Conservation (phyloP, 2,329 filamentous ascomycete genomes). For the Apiospora arundinis region DNA sequence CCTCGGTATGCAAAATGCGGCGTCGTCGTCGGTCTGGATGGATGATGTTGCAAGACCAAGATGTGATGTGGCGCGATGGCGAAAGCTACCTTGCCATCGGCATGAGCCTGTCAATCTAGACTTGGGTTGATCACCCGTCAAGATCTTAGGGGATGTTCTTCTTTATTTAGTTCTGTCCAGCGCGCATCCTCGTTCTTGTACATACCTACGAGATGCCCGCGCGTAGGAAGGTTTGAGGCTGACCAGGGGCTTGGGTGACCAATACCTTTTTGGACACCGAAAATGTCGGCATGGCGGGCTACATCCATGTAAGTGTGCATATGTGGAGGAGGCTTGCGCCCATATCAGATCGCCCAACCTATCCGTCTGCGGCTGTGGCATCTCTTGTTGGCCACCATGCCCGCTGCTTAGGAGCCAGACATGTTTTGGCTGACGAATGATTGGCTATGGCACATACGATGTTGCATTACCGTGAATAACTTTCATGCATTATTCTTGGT, state of each 20-base stretch:
- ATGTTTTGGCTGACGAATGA: neutral
- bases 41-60: neutral
- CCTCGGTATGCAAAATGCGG: neutral
- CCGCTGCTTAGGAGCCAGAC: neutral
- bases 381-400: neutral
- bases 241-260: neutral
- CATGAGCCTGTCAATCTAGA: neutral
- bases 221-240: neutral
- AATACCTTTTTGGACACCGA: slow-evolving; percentile 3
- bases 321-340: slow-evolving; percentile 1
- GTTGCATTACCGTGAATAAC: neutral
- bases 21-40: neutral
- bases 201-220: neutral
- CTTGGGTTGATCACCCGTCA: neutral
- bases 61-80: neutral
- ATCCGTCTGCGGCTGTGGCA: neutral
- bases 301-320: neutral
- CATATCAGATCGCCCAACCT: neutral
- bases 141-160: neutral
- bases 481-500: neutral
- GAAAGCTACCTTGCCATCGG: neutral
- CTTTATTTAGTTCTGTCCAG: neutral
- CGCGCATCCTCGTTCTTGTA: neutral
- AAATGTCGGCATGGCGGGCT: neutral
- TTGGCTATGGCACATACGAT: neutral